These are phyloP conservation scores for Tricholoma sp. DNA, from an alignment of 768 basidiomycete species.

Conservation along the genomic window DNA sequence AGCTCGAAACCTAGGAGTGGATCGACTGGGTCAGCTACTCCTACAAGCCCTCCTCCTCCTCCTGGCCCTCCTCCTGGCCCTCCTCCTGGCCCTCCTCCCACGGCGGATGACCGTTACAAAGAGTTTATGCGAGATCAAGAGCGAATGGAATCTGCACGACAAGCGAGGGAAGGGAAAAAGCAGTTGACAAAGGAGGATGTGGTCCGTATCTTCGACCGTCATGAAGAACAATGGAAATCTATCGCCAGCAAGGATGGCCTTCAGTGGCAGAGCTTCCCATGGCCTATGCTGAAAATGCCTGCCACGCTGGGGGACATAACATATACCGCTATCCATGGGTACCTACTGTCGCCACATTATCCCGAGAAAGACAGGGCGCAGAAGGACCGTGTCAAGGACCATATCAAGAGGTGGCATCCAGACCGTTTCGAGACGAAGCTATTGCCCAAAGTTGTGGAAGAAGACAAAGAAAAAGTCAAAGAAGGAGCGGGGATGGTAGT, in stretches of 20 bases:
- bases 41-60: constrained; percentile 17
- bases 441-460: constrained; percentile 57
- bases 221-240: constrained; percentile 59
- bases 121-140: constrained; percentile 67
- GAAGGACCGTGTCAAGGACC: constrained; percentile 75
- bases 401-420: constrained; percentile 75
- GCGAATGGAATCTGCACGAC: constrained; percentile 48
- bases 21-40: constrained; percentile 28
- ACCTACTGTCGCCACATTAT: constrained; percentile 54
- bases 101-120: constrained; percentile 63
- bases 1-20: constrained; percentile 24
- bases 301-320: constrained; percentile 58
- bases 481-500: constrained; percentile 71
- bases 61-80: constrained; percentile 8
- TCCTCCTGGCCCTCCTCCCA: constrained; percentile 3
- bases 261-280: constrained; percentile 67
- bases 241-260: constrained; percentile 38
- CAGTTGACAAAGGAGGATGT: constrained; percentile 55
- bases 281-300: constrained; percentile 64
- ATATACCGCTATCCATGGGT: constrained; percentile 48
- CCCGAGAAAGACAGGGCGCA: constrained; percentile 48
- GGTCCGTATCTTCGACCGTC: constrained; percentile 48
- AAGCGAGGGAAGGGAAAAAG: constrained; percentile 46
- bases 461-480: constrained; percentile 61
- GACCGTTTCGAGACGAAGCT: constrained; percentile 75